These are phyloP conservation scores for Oryza rufipogon DNA, from an alignment of 176 grass and related monocot genomes.

Conservation along the genomic window DNA sequence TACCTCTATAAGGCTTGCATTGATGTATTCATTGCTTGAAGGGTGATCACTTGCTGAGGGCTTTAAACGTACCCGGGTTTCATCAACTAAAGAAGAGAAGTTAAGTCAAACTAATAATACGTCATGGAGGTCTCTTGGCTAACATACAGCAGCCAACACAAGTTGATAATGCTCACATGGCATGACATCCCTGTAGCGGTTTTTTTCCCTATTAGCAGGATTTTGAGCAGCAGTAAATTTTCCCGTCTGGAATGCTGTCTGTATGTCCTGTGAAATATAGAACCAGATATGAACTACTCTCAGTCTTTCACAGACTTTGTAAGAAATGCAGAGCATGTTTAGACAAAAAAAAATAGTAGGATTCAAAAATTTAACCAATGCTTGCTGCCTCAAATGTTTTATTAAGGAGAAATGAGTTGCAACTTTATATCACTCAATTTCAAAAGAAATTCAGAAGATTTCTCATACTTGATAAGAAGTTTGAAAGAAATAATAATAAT, in stretches of 20 bases:
- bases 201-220: constrained; percentile 67
- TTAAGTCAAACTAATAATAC: constrained; percentile 14
- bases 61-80: constrained; percentile 52
- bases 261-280: constrained; percentile 24
- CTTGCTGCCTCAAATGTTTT: background rate
- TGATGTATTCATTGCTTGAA: constrained; percentile 67
- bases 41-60: constrained; percentile 29
- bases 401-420: background rate
- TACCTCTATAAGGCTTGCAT: constrained; percentile 89
- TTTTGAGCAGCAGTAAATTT: constrained; percentile 51
- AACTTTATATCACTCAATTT: background rate
- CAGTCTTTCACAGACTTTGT: background rate
- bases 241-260: background rate
- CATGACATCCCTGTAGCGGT: constrained; percentile 86
- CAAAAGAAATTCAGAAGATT: background rate
- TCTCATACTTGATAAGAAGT: background rate
- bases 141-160: constrained; percentile 22
- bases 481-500: background rate
- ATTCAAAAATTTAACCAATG: background rate
- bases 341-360: background rate
- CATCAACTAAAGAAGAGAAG: constrained; percentile 55
- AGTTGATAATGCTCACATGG: constrained; percentile 63
- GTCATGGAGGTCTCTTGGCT: background rate
- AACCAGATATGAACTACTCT: background rate
- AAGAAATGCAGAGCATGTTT: background rate